Percentiles rank a stretch among this genome's conserved stretches.
These are phyloP conservation scores for Carex sylvatica DNA, from an alignment of 202 grass and related monocot species.

Conservation along the genomic window DNA sequence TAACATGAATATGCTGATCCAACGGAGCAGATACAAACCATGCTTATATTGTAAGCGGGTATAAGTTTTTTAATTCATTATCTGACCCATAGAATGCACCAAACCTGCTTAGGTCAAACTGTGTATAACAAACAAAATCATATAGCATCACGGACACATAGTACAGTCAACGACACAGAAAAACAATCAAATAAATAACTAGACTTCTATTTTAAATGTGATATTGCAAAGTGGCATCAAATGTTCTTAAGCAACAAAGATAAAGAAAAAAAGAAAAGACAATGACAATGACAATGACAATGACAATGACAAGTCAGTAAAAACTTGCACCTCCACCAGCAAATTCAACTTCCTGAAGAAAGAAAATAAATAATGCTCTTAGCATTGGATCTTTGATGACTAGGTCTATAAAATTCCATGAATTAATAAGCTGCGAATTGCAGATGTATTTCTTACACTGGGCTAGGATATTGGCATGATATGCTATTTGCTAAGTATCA, in stretches of 20 bases:
- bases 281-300: not conserved
- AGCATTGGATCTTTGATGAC: not conserved
- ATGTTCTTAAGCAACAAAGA: conserved; percentile 19
- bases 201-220: conserved; percentile 27
- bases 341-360: conserved; percentile 86
- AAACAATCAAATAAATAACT: conserved; percentile 29
- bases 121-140: not conserved
- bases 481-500: not conserved
- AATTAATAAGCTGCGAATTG: not conserved
- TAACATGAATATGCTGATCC: not conserved
- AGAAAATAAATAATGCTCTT: not conserved
- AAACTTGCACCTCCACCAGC: conserved; percentile 66
- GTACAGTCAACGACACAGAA: not conserved
- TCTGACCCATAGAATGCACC: not conserved
- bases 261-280: not conserved
- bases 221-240: conserved; percentile 29
- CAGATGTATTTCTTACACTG: not conserved
- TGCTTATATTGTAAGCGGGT: not conserved
- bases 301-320: conserved; percentile 14
- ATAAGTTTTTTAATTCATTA: not conserved
- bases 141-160: not conserved
- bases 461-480: not conserved
- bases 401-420: not conserved
- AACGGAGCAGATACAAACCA: not conserved
- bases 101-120: not conserved